Percentiles rank a stretch among this genome's conserved stretches.
These are phyloP conservation scores for Chalaropsis thielavioides DNA, from an alignment of 2,329 filamentous ascomycete genomes.

Conservation along the genomic window DNA sequence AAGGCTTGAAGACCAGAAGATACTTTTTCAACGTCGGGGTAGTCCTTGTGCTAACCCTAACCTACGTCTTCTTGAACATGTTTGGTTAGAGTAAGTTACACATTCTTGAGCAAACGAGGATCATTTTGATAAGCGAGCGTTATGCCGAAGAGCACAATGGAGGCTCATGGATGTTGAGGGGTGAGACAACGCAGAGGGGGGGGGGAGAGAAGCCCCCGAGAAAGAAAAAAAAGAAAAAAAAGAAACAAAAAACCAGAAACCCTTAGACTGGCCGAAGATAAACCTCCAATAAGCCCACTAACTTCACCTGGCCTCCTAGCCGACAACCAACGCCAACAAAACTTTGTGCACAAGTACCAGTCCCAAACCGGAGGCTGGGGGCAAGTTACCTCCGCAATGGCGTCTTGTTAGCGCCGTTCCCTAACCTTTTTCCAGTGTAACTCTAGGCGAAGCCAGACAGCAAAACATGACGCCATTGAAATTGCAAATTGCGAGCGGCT, in stretches of 20 bases:
- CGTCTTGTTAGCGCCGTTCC: background rate
- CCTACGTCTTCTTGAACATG: too few species aligned
- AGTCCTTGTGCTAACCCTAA: too few species aligned
- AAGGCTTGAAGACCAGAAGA: background rate
- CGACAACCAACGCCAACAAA: background rate
- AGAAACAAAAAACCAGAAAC: background rate
- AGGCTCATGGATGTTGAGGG: background rate
- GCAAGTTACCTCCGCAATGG: background rate
- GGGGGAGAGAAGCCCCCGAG: background rate
- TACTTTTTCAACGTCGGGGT: too few species aligned
- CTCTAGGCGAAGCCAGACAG: background rate
- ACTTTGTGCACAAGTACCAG: constrained; percentile 8
- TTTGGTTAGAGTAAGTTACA: too few species aligned
- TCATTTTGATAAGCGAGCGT: background rate
- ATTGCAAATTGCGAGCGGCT: background rate
- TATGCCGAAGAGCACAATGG: background rate
- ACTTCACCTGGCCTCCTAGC: background rate
- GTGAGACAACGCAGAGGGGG: background rate
- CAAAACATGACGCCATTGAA: background rate
- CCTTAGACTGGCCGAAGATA: background rate
- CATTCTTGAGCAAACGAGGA: too few species aligned
- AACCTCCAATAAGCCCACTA: too few species aligned
- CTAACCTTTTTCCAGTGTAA: background rate
- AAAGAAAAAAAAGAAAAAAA: background rate
- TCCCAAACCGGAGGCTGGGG: background rate